phyloP scores from a whole-genome alignment of 2,329 filamentous ascomycete species.

The Penicillium fuscoglaucum region DNA sequence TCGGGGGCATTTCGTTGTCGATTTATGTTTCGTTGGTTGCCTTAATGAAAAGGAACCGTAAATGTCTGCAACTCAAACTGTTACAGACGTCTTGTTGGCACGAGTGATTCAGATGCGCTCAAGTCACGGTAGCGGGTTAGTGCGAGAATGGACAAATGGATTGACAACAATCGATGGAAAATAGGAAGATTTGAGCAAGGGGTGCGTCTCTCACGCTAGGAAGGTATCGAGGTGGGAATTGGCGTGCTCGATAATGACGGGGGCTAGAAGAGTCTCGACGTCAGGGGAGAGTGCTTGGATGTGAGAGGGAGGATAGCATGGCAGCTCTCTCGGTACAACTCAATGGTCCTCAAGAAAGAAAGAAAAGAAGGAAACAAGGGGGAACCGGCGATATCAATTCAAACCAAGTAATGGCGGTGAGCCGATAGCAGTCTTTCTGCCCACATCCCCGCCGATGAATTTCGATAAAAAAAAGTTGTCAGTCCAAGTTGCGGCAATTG shows the following conservation, averaged over 20 bases:
- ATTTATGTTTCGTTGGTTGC: not conserved
- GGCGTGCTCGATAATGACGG: slow-evolving; percentile 5
- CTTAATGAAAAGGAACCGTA: not conserved
- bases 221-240: slow-evolving; percentile 7
- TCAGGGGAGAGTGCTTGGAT: not conserved
- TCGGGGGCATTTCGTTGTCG: not conserved
- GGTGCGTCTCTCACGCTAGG: slow-evolving; percentile 17
- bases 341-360: slow-evolving; percentile 1
- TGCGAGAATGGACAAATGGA: not conserved
- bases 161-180: not conserved
- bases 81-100: not conserved
- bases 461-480: slow-evolving; percentile 17
- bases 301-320: slow-evolving; percentile 9
- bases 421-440: slow-evolving; percentile 15
- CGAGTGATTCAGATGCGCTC: not conserved
- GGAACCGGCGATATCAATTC: not conserved
- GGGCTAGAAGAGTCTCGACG: slow-evolving; percentile 1
- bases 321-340: slow-evolving; percentile 10
- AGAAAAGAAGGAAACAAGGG: not conserved
- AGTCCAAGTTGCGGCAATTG: not conserved
- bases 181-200: slow-evolving; percentile 7
- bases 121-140: not conserved
- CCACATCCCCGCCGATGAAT: slow-evolving; percentile 21
- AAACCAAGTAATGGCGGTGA: slow-evolving; percentile 10
- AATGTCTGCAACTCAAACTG: not conserved